Evolutionary conservation across 192 early-diverging fungal genomes (phyloP), one percentile per base, ranked within the genome.

Genomic region (Mycoemilia scoparia): DNA sequence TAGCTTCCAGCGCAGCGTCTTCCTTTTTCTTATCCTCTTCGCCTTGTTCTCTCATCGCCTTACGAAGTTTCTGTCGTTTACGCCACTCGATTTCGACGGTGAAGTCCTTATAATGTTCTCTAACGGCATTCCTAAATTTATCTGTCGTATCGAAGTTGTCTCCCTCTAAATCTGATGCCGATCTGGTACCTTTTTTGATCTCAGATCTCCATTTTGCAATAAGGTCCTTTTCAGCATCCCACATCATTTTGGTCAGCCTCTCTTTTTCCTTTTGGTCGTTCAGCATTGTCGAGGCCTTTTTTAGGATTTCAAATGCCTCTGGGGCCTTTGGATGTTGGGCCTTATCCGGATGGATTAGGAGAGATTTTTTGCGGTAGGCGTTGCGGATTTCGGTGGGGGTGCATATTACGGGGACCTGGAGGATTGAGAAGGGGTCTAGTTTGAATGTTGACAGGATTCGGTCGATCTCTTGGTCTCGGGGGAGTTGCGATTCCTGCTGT

Each of bases 41-140:
- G 10, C 57, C 57, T 41, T 60, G 46, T 7, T 30, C 43, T 1
- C 51, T 51, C 57, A 60, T 42, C 39, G 38, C 36, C 28, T 60
- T 34, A 36, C 54, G 53, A 21, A 54, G 20, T 25, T 30, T 44
- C 32, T 60, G 57, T 2, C 57, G 29, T n/a, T 37, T 42, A 17
- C 51, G 29, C 57, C 57, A 60, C 20, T 60, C 57, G 5, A 60
- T 45, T 15, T 60, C 57, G 0, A 60, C 38, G 43, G 50, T 41
- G 14, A 60, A 54, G 3, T 38, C 22, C 13, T 21, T 26, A 29
- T 60, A 60, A 29, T 49, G 49, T 14, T 19, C 51, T 32, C 42
- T 19, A 11, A 33, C 57, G 5, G 46, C 51, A 5, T 22, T 25
- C 21, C 43, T 40, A 21, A 60, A 45, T 27, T 20, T 41, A 4